Conservation (phyloP, 768 basidiomycete species). For the Omphalotus guepiniiformis region DNA sequence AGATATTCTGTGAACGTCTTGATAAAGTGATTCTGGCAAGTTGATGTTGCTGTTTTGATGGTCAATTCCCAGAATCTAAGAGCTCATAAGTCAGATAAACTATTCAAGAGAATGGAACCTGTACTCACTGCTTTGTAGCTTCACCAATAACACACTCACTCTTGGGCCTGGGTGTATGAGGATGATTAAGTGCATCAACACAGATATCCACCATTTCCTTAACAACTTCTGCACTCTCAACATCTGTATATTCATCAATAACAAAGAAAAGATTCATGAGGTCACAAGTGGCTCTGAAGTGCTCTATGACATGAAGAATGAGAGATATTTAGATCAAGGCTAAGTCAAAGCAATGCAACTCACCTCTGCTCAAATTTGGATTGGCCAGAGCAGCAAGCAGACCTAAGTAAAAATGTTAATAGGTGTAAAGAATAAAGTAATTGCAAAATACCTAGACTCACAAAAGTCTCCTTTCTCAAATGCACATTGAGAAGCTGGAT, state of each 20-base stretch:
- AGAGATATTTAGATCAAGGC: background rate
- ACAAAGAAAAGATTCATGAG: slow-evolving; percentile 28
- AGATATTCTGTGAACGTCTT: slow-evolving; percentile 3
- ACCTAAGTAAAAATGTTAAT: background rate
- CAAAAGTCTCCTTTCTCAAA: slow-evolving; percentile 20
- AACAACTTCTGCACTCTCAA: background rate
- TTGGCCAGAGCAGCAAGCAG: slow-evolving; percentile 13
- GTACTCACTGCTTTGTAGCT: no score
- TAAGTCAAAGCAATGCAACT: background rate
- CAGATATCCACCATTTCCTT: slow-evolving; percentile 2
- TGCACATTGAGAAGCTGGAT: slow-evolving; percentile 12
- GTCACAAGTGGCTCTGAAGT: slow-evolving; percentile 23
- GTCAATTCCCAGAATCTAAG: slow-evolving; percentile 12
- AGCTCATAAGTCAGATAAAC: background rate
- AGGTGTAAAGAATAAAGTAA: slow-evolving; percentile 6
- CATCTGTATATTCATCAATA: slow-evolving; percentile 29
- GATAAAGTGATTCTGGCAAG: slow-evolving; percentile 8
- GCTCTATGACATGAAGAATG: slow-evolving; percentile 9
- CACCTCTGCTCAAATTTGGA: slow-evolving; percentile 10
- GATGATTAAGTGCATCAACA: slow-evolving; percentile 9
- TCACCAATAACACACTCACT: slow-evolving; percentile 9
- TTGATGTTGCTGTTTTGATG: background rate
- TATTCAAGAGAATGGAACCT: background rate
- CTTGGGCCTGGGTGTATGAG: slow-evolving; percentile 4
- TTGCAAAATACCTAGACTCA: no score